A percentile compares a stretch with the other conserved stretches of the same genome.
Conservation (phyloP, 148 eudicot genomes). For the Chenopodium suecicum region DNA sequence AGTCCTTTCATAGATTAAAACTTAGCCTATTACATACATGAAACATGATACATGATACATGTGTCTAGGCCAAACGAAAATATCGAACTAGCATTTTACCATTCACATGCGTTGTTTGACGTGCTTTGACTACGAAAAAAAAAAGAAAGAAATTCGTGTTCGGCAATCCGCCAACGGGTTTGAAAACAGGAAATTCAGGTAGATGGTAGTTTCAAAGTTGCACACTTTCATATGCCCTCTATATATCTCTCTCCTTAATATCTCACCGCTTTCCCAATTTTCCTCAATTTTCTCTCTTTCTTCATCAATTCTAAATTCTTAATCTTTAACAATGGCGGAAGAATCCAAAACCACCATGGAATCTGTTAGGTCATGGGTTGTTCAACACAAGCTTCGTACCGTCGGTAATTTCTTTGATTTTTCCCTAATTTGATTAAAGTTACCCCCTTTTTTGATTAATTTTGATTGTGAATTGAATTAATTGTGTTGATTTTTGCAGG, state of each 20-base stretch:
- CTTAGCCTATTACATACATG: too few relatives aligned
- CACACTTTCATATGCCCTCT: not conserved
- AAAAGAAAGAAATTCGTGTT: not conserved
- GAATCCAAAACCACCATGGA: constrained; percentile 43
- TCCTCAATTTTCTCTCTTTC: not conserved
- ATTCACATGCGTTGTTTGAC: not conserved
- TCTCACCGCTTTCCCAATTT: too few relatives aligned
- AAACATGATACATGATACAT: too few relatives aligned
- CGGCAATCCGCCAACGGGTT: not conserved
- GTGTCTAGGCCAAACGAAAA: too few relatives aligned
- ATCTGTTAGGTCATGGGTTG: constrained; percentile 51
- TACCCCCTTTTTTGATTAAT: not conserved
- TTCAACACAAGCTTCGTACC: constrained; percentile 63
- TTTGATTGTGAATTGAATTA: not conserved
- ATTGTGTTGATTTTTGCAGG: constrained; percentile 32
- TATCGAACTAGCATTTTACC: too few relatives aligned
- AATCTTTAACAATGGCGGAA: constrained; percentile 38
- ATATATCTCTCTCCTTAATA: not conserved
- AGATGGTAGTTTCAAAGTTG: not conserved
- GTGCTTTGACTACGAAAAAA: not conserved
- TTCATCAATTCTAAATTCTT: not conserved
- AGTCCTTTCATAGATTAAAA: too few relatives aligned
- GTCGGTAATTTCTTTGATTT: constrained; percentile 39
- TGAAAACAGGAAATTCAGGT: not conserved
- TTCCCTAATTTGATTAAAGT: not conserved